Evolutionary conservation across 371 early-diverging fungal species (phyloP).

Genomic region (Mortierella sp.): DNA sequence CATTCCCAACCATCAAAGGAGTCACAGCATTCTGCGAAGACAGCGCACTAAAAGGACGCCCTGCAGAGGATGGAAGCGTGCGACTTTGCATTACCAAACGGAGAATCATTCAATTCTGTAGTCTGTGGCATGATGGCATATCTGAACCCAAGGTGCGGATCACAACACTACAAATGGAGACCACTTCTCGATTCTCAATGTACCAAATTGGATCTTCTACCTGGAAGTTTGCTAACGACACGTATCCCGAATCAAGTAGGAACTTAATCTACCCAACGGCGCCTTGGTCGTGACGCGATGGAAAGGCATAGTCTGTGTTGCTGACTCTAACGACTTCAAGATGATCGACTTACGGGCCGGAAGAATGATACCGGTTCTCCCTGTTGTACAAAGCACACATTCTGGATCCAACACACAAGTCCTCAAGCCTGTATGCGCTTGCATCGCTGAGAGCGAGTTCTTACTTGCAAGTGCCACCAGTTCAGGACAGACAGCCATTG

Average conservation of each 20-base stretch:
- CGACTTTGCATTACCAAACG: conserved; percentile 74
- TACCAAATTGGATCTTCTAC: too few species aligned
- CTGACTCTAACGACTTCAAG: conserved; percentile 73
- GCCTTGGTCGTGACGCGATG: conserved; percentile 66
- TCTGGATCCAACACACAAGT: conserved; percentile 58
- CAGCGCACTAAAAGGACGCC: conserved; percentile 62
- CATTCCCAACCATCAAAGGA: conserved; percentile 70
- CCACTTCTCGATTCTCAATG: background rate
- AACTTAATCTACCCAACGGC: conserved; percentile 72
- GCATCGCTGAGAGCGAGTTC: conserved; percentile 75
- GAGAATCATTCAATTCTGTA: conserved; percentile 66
- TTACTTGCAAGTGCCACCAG: conserved; percentile 74
- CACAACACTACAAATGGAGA: too few species aligned
- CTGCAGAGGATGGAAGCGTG: conserved; percentile 70
- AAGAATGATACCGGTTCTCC: conserved; percentile 66
- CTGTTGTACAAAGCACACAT: conserved; percentile 62
- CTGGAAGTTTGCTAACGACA: too few species aligned
- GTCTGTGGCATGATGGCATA: conserved; percentile 50
- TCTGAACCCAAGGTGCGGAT: conserved; percentile 45
- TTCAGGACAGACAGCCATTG: conserved; percentile 69
- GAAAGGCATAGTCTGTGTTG: conserved; percentile 69
- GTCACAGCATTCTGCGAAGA: conserved; percentile 75
- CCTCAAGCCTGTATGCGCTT: conserved; percentile 70
- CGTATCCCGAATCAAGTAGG: conserved; percentile 66
- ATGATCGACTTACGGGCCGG: conserved; percentile 65